Evolutionary conservation across 2,329 filamentous ascomycete species (phyloP).

Genomic region (Parastagonospora avenae): DNA sequence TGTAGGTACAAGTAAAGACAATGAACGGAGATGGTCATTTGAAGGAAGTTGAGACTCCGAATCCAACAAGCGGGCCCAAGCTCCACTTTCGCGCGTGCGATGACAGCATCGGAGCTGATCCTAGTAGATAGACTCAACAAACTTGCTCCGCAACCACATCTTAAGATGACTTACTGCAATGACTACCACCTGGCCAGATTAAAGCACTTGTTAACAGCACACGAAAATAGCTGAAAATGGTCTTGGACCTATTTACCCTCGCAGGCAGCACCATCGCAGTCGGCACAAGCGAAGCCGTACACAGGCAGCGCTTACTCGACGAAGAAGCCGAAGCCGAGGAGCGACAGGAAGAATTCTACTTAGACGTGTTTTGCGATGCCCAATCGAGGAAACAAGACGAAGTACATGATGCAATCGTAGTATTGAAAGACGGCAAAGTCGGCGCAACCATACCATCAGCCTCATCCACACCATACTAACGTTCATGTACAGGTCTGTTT

Average conservation of each 20-base stretch:
- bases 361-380: conserved; percentile 54
- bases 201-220: not conserved
- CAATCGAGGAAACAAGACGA: conserved; percentile 44
- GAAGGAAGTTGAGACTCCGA: not conserved
- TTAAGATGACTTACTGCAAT: conserved; percentile 6
- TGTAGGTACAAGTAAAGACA: not conserved
- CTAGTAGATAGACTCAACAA: conserved; percentile 14
- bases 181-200: not conserved
- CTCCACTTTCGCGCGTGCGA: conserved; percentile 19
- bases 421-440: conserved; percentile 53
- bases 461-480: not conserved
- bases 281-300: conserved; percentile 57
- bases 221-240: conserved; percentile 21
- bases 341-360: conserved; percentile 56
- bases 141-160: conserved; percentile 12
- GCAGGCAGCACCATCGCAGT: conserved; percentile 54
- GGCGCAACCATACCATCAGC: not conserved
- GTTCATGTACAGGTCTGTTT: conserved; percentile 34
- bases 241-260: conserved; percentile 41
- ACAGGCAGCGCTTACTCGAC: conserved; percentile 54
- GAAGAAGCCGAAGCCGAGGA: conserved; percentile 54
- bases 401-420: conserved; percentile 51
- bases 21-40: not conserved
- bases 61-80: conserved; percentile 4
- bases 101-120: conserved; percentile 32